Conservation (phyloP, 306 rosid genomes). For the Luffa acutangula region DNA sequence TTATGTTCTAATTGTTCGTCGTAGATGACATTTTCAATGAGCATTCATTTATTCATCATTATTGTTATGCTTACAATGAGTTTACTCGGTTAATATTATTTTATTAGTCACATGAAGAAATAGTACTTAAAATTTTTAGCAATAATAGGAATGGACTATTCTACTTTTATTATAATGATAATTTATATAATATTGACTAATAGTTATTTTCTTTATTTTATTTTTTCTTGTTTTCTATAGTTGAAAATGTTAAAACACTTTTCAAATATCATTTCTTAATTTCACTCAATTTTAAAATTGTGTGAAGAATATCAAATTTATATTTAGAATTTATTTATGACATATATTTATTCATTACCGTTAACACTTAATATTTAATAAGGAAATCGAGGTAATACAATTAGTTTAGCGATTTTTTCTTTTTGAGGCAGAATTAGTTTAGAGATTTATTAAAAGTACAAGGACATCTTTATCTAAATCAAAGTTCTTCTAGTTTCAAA, state of each 20-base stretch:
- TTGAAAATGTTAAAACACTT: neutral
- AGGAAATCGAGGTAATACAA: neutral
- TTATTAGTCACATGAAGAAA: neutral
- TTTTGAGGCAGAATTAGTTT: neutral
- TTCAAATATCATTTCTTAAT: neutral
- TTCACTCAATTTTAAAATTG: neutral
- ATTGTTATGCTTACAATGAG: neutral
- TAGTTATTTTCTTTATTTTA: neutral
- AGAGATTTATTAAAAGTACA: neutral
- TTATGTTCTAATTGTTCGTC: neutral
- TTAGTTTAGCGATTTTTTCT: neutral
- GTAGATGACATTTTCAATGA: neutral
- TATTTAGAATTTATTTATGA: neutral
- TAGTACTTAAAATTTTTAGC: neutral
- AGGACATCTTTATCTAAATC: neutral
- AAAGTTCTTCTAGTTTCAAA: neutral
- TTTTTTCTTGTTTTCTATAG: neutral
- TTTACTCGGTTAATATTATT: neutral
- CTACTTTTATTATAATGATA: neutral
- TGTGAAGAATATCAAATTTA: neutral
- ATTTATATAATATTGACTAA: neutral
- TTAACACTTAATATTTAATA: neutral
- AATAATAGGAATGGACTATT: neutral
- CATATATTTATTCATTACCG: neutral
- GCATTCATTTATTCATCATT: neutral